These are phyloP conservation scores for Hericium alpestre DNA, from an alignment of 768 basidiomycete species.

Conservation along the genomic window DNA sequence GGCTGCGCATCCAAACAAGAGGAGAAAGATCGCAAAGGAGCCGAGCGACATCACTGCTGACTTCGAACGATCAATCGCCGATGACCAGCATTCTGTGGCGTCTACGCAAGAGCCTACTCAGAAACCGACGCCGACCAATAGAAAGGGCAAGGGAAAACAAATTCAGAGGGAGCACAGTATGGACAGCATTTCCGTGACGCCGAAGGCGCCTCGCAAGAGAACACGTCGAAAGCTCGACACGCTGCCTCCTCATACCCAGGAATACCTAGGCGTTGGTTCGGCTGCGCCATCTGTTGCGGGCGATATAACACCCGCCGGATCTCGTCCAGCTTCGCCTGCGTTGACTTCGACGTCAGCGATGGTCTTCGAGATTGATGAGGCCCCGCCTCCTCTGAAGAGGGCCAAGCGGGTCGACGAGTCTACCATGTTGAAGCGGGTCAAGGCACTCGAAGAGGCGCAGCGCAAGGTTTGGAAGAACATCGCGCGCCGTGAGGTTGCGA, in stretches of 20 bases:
- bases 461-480: conserved; percentile 87
- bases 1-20: conserved; percentile 44
- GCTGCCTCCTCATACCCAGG: conserved; percentile 40
- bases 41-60: conserved; percentile 17
- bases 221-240: conserved; percentile 46
- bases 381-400: conserved; percentile 58
- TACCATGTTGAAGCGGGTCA: conserved; percentile 64
- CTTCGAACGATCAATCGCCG: conserved; percentile 27
- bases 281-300: conserved; percentile 46
- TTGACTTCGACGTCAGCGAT: conserved; percentile 42
- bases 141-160: conserved; percentile 38
- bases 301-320: conserved; percentile 61
- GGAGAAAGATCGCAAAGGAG: conserved; percentile 46
- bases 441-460: conserved; percentile 73
- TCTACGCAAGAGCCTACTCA: background rate
- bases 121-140: conserved; percentile 29
- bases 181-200: conserved; percentile 45
- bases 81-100: conserved; percentile 18
- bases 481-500: conserved; percentile 72
- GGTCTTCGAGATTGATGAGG: conserved; percentile 64
- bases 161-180: conserved; percentile 39
- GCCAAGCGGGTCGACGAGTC: conserved; percentile 70
- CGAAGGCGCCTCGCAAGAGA: conserved; percentile 46
- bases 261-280: conserved; percentile 39
- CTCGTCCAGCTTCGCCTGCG: conserved; percentile 61